Evolutionary conservation across 2,329 filamentous ascomycete genomes (phyloP), one percentile per base, ranked within the genome.

Genomic region (Verticillium zaregamsianum): DNA sequence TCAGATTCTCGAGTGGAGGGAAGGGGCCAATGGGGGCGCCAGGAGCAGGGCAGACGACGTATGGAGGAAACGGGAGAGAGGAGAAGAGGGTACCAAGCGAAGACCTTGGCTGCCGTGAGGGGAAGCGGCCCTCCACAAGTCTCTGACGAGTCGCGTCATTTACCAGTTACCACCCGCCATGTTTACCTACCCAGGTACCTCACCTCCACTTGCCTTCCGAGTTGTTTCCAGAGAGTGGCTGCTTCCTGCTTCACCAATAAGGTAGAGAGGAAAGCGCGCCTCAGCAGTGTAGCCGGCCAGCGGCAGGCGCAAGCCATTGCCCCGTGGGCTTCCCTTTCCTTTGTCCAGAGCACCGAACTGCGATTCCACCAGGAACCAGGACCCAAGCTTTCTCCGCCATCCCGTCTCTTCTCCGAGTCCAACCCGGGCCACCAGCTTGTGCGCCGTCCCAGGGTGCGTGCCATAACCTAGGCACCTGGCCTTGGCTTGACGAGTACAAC

Each of bases 61-160:
- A 62, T 60, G 62, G 62, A 65, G 63, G 45, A 55, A 55, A 58
- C 59, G 63, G 57, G 62, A 55, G 62, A 65, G 63, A 55, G 62
- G 62, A 52, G 57, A 59, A 55, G 63, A 65, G 63, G 59, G 62
- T 65, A 52, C 45, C 45, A 14, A 20, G 8, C n/a, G 45, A 52
- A 9, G 20, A 25, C 45, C 45, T 52, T n/a, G 45, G 45, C n/a
- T 23, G 45, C 20, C n/a, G 45, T 52, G 45, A 52, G 45, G 45
- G 45, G 45, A 28, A 52, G 45, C 45, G 8, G n/a, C 45, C 20
- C n/a, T 52, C 6, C 45, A n/a, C 45, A 52, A 23, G 45, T 52
- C 45, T 52, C 45, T 52, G 45, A 52, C 20, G 45, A 20, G 45
- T 52, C 45, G 45, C 45, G 45, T 52, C 45, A 52, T 52, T 52